phyloP scores from a whole-genome alignment of 1,284 basidiomycete genomes.

The Sanghuangporus weigelae region DNA sequence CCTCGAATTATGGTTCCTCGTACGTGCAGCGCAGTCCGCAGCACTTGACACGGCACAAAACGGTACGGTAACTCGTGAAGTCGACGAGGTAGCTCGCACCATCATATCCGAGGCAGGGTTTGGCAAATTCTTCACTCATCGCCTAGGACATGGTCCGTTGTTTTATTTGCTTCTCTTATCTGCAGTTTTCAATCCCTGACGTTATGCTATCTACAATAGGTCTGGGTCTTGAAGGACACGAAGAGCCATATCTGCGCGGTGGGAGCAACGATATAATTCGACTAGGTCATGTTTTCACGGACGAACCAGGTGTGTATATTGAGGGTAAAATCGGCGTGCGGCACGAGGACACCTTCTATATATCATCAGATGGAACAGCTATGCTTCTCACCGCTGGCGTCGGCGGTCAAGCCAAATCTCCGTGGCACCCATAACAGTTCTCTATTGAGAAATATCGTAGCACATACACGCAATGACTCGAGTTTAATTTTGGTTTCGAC shows the following conservation, averaged over 20 bases:
- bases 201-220: conserved; percentile 36
- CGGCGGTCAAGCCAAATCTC: conserved; percentile 51
- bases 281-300: conserved; percentile 70
- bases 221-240: conserved; percentile 80
- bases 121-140: conserved; percentile 70
- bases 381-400: conserved; percentile 56
- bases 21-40: conserved; percentile 57
- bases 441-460: neutral
- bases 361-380: conserved; percentile 48
- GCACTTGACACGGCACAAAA: conserved; percentile 47
- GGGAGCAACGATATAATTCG: conserved; percentile 55
- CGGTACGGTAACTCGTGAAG: conserved; percentile 45
- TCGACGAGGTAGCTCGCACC: conserved; percentile 65
- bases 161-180: neutral
- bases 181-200: neutral
- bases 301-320: conserved; percentile 84
- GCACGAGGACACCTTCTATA: conserved; percentile 79
- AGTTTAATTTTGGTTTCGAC: neutral
- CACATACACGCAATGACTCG: neutral
- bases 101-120: conserved; percentile 44
- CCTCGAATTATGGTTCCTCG: conserved; percentile 58
- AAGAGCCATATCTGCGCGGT: conserved; percentile 74
- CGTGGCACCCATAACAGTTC: conserved; percentile 42
- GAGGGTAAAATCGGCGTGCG: conserved; percentile 73
- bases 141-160: conserved; percentile 66